Percentiles rank a stretch among this genome's conserved stretches.
Evolutionary conservation across 225 moss, liverwort and hornwort genomes (phyloP).

Genomic region (Anthoceros angustus): DNA sequence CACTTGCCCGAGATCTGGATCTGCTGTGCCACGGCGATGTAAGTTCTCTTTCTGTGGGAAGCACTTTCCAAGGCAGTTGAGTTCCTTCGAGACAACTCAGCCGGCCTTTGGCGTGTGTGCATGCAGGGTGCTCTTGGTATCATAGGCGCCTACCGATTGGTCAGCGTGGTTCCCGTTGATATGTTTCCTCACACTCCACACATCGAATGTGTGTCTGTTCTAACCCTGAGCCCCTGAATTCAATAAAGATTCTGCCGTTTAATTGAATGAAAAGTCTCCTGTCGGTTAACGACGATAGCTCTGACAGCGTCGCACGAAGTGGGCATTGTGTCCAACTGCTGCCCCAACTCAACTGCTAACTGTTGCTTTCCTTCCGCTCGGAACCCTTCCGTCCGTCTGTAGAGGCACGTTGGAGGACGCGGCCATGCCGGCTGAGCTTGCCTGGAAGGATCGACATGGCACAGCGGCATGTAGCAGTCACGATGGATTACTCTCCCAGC

Average conservation of each 20-base stretch:
- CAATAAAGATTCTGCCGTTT: neutral
- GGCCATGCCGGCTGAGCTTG: neutral
- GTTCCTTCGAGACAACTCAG: neutral
- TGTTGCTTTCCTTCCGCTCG: neutral
- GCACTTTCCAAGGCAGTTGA: neutral
- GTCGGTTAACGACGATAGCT: no score
- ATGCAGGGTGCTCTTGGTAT: conserved; percentile 7
- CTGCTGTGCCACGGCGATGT: conserved; percentile 64
- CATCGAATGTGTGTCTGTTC: conserved; percentile 63
- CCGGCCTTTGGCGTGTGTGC: conserved; percentile 5
- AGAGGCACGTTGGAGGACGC: neutral
- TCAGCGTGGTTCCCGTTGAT: conserved; percentile 71
- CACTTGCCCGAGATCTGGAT: conserved; percentile 89
- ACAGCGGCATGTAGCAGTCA: conserved; percentile 1
- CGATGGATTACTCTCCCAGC: conserved; percentile 4
- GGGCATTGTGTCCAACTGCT: neutral
- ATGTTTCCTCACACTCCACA: conserved; percentile 99
- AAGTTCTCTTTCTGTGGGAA: conserved; percentile 10
- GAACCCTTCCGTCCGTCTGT: neutral
- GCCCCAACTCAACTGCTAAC: neutral
- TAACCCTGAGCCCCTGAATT: conserved; percentile 21
- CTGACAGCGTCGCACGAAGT: no score
- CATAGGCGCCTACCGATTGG: conserved; percentile 35
- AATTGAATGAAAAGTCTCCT: no score
- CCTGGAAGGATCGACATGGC: neutral